Percentiles rank a stretch among this genome's conserved stretches.
Evolutionary conservation across 371 early-diverging fungal genomes (phyloP).

Genomic region (Mortierella sp.): DNA sequence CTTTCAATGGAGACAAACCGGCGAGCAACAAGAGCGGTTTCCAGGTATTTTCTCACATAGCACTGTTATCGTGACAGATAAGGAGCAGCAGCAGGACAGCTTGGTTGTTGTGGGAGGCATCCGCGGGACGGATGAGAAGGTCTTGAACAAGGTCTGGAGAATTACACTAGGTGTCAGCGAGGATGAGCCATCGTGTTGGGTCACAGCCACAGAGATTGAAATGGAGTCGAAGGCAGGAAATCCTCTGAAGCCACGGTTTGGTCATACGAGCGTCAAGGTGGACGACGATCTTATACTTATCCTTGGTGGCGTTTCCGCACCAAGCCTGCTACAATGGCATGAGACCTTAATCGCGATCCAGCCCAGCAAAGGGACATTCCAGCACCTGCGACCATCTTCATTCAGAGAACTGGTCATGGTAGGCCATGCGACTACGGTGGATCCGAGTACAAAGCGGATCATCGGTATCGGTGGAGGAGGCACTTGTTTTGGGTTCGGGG

Average conservation of each 20-base stretch:
- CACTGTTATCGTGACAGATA: constrained; percentile 19
- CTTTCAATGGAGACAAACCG: constrained; percentile 14
- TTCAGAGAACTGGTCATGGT: constrained; percentile 51
- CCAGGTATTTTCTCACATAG: constrained; percentile 45
- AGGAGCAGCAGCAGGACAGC: constrained; percentile 4
- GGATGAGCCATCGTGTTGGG: constrained; percentile 17
- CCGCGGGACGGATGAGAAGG: constrained; percentile 29
- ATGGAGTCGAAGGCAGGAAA: constrained; percentile 6
- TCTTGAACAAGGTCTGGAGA: constrained; percentile 25
- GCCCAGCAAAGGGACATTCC: constrained; percentile 15
- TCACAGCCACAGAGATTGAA: constrained; percentile 7
- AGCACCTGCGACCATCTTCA: constrained; percentile 19
- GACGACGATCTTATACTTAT: constrained; percentile 33
- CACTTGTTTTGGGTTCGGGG: constrained; percentile 53
- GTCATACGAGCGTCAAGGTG: constrained; percentile 30
- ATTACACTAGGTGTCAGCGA: constrained; percentile 19
- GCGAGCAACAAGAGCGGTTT: not conserved
- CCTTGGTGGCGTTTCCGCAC: constrained; percentile 47
- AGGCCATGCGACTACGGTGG: constrained; percentile 38
- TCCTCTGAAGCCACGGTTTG: constrained; percentile 32
- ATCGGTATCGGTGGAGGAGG: constrained; percentile 52
- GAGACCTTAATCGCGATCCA: constrained; percentile 47
- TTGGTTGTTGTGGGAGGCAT: constrained; percentile 45
- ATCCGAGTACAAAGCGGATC: constrained; percentile 22
- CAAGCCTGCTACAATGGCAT: constrained; percentile 41